Evolutionary conservation across 768 basidiomycete species (phyloP).

Genomic region (Pisolithus albus): DNA sequence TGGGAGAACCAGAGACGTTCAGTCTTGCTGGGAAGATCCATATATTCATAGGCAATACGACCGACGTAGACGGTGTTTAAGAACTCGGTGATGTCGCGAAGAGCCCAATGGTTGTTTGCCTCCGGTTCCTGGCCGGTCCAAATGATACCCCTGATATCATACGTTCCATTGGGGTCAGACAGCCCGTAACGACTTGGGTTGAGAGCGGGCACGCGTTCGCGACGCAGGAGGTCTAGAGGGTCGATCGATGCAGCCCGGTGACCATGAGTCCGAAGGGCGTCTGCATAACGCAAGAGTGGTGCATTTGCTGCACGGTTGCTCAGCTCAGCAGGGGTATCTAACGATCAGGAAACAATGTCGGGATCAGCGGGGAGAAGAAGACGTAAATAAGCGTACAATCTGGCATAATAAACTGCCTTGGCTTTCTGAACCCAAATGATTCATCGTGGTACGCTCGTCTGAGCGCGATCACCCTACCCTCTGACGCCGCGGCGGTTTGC

Average conservation of each 20-base stretch:
- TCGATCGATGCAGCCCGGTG: constrained; percentile 84
- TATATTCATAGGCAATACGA: constrained; percentile 85
- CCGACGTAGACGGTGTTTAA: constrained; percentile 74
- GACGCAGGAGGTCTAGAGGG: constrained; percentile 79
- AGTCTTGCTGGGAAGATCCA: constrained; percentile 82
- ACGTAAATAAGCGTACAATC: constrained; percentile 51
- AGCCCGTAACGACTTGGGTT: constrained; percentile 75
- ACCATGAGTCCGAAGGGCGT: constrained; percentile 78
- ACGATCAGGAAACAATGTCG: background rate
- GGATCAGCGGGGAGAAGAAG: background rate
- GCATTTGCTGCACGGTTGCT: constrained; percentile 67
- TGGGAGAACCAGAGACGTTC: constrained; percentile 88
- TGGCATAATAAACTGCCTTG: constrained; percentile 54
- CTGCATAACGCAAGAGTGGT: constrained; percentile 78
- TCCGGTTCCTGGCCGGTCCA: constrained; percentile 46
- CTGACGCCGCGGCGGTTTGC: background rate
- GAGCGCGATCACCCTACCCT: constrained; percentile 9
- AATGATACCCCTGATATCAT: constrained; percentile 74
- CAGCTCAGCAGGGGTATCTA: constrained; percentile 62
- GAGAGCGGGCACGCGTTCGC: constrained; percentile 74
- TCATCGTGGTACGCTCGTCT: constrained; percentile 60
- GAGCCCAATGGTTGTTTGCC: constrained; percentile 47
- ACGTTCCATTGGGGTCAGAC: constrained; percentile 41
- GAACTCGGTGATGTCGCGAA: constrained; percentile 64
- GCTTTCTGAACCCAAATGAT: constrained; percentile 71